phyloP scores from a whole-genome alignment of 352 stramenopile species.

The Peronosclerospora sorghi region DNA sequence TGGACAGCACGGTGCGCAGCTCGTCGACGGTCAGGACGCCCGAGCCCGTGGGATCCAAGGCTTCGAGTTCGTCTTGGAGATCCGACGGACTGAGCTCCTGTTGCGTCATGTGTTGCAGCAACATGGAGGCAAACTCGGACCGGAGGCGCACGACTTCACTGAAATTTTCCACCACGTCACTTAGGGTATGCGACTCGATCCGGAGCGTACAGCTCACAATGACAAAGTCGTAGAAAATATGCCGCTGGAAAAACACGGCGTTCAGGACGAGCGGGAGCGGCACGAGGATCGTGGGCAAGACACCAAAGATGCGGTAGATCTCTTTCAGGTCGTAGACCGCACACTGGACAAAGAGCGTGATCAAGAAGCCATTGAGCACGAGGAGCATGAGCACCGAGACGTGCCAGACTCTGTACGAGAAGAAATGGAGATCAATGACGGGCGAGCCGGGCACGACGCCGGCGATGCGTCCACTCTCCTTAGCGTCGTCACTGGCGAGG shows the following conservation, averaged over 20 bases:
- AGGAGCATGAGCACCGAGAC: conserved; percentile 37
- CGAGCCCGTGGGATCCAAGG: conserved; percentile 12
- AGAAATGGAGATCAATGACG: conserved; percentile 20
- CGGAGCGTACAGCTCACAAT: conserved; percentile 37
- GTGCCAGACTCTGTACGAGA: conserved; percentile 46
- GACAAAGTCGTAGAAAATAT: conserved; percentile 44
- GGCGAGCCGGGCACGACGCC: conserved; percentile 6
- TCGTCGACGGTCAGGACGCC: conserved; percentile 28
- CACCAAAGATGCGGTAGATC: conserved; percentile 19
- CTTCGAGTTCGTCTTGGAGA: conserved; percentile 16
- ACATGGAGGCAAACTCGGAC: conserved; percentile 25
- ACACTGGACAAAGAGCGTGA: conserved; percentile 43
- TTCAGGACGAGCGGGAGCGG: conserved; percentile 37
- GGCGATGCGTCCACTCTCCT: background rate
- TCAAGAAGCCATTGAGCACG: conserved; percentile 53
- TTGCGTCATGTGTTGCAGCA: conserved; percentile 18
- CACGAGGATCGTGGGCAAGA: conserved; percentile 13
- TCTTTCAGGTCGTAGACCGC: conserved; percentile 32
- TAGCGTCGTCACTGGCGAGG: background rate
- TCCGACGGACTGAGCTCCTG: conserved; percentile 10
- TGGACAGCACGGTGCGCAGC: conserved; percentile 24
- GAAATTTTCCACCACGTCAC: conserved; percentile 43
- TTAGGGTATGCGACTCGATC: conserved; percentile 32
- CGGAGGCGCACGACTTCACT: conserved; percentile 37
- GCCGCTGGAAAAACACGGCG: conserved; percentile 33